These are phyloP conservation scores for Talaromyces sp. DNA, from an alignment of 2,329 filamentous ascomycete species.

Conservation along the genomic window DNA sequence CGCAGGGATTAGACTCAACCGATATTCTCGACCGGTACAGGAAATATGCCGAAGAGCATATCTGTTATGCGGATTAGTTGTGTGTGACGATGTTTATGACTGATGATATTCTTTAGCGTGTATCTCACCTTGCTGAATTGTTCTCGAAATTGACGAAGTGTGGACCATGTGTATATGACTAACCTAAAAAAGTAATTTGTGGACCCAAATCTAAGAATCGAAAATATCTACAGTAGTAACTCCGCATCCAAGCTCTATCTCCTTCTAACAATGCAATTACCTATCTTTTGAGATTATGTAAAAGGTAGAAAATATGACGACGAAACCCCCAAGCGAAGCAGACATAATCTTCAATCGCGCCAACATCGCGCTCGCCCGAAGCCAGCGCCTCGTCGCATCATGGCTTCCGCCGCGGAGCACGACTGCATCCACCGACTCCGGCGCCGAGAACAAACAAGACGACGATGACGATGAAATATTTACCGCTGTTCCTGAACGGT, in stretches of 20 bases:
- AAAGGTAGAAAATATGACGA: conserved; percentile 24
- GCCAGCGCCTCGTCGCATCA: conserved; percentile 54
- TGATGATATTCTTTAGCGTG: conserved; percentile 7
- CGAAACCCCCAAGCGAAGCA: conserved; percentile 37
- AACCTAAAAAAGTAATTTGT: conserved; percentile 11
- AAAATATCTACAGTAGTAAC: not conserved
- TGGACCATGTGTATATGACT: not conserved
- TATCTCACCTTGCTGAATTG: not conserved
- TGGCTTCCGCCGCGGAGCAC: conserved; percentile 51
- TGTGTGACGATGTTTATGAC: not conserved
- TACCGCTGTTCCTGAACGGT: conserved; percentile 54
- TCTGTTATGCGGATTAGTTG: conserved; percentile 37
- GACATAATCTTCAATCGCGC: conserved; percentile 56
- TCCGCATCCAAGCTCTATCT: not conserved
- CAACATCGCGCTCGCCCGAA: conserved; percentile 53
- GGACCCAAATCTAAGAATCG: not conserved
- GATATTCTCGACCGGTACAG: conserved; percentile 55
- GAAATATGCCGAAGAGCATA: conserved; percentile 51
- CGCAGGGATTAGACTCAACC: conserved; percentile 47
- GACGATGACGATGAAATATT: conserved; percentile 55
- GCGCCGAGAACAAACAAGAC: conserved; percentile 31
- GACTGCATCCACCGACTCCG: conserved; percentile 30
- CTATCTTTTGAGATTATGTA: not conserved
- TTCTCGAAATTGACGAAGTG: not conserved
- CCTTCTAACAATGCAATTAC: not conserved